phyloP scores from a whole-genome alignment of 1,139 yeast genomes.

The Scheffersomyces insectosa region DNA sequence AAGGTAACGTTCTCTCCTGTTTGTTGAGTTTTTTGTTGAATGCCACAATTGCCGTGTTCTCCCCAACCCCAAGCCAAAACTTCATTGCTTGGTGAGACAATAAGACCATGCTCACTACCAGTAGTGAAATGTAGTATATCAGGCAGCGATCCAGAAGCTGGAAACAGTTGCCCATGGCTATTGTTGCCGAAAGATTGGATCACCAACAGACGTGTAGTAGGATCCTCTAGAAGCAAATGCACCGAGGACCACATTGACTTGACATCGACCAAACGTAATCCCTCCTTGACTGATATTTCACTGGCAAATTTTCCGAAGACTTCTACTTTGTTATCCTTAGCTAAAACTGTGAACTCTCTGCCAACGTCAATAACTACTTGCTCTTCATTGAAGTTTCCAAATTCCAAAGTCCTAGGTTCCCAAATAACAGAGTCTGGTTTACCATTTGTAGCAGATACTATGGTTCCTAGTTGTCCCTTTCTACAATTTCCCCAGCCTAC shows the following conservation, averaged over 20 bases:
- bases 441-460: slow-evolving; percentile 3
- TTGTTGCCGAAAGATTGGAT: slow-evolving; percentile 68
- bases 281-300: background rate
- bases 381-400: slow-evolving; percentile 8
- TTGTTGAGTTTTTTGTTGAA: slow-evolving; percentile 10
- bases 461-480: slow-evolving; percentile 64
- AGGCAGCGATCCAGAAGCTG: slow-evolving; percentile 12
- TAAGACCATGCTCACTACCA: slow-evolving; percentile 89
- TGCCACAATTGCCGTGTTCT: slow-evolving; percentile 95
- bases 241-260: slow-evolving; percentile 82
- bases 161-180: slow-evolving; percentile 68
- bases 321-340: slow-evolving; percentile 5
- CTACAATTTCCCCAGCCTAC: slow-evolving; percentile 86
- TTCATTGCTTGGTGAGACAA: slow-evolving; percentile 25
- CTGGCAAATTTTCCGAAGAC: slow-evolving; percentile 17
- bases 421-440: slow-evolving; percentile 22
- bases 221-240: slow-evolving; percentile 39
- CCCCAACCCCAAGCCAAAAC: slow-evolving; percentile 97
- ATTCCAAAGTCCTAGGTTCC: slow-evolving; percentile 27
- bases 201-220: slow-evolving; percentile 2
- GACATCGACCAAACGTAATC: slow-evolving; percentile 16
- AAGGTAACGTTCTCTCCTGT: slow-evolving; percentile 34
- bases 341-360: slow-evolving; percentile 44
- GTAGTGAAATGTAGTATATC: slow-evolving; percentile 30
- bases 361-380: slow-evolving; percentile 33